A percentile compares a stretch with the other conserved stretches of the same genome.
phyloP scores from a whole-genome alignment of 2,329 filamentous ascomycete genomes.

The Alternaria sp. region DNA sequence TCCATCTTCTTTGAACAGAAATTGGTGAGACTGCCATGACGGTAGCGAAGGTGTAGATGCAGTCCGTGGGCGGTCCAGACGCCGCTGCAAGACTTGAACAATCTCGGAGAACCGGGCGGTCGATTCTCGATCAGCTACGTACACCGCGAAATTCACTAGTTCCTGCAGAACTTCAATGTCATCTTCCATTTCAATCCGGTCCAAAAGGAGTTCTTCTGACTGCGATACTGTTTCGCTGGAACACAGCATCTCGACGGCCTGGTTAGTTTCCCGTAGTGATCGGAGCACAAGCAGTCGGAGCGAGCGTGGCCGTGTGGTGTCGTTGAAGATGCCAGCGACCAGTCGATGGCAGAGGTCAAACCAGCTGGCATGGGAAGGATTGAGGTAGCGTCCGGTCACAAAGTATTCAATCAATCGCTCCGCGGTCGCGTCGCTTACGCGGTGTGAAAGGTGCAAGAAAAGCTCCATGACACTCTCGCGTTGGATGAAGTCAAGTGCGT shows the following conservation, averaged over 20 bases:
- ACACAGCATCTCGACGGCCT: constrained; percentile 61
- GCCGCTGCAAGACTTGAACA: constrained; percentile 52
- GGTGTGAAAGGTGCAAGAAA: constrained; percentile 66
- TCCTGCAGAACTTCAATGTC: constrained; percentile 70
- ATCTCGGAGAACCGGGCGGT: constrained; percentile 62
- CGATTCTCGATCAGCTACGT: constrained; percentile 67
- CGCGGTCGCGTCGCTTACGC: constrained; percentile 69
- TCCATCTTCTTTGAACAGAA: constrained; percentile 22
- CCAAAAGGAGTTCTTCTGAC: constrained; percentile 67
- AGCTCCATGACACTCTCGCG: constrained; percentile 71
- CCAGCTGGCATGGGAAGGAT: constrained; percentile 74
- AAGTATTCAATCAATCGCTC: constrained; percentile 71
- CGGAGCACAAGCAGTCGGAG: constrained; percentile 69
- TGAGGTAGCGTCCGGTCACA: constrained; percentile 72
- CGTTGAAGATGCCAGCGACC: constrained; percentile 68
- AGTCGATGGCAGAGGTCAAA: constrained; percentile 67
- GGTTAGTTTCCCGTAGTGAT: constrained; percentile 60
- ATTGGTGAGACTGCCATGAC: constrained; percentile 25
- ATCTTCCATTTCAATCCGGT: constrained; percentile 66
- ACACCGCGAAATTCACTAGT: constrained; percentile 68
- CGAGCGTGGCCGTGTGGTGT: constrained; percentile 65
- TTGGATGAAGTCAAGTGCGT: constrained; percentile 63
- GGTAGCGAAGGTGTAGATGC: constrained; percentile 23
- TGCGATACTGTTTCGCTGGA: constrained; percentile 64
- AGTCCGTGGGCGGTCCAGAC: constrained; percentile 31